Percentiles rank a stretch among this genome's conserved stretches.
Conservation (phyloP, 2,329 filamentous ascomycete species). For the Diaporthe sp. region DNA sequence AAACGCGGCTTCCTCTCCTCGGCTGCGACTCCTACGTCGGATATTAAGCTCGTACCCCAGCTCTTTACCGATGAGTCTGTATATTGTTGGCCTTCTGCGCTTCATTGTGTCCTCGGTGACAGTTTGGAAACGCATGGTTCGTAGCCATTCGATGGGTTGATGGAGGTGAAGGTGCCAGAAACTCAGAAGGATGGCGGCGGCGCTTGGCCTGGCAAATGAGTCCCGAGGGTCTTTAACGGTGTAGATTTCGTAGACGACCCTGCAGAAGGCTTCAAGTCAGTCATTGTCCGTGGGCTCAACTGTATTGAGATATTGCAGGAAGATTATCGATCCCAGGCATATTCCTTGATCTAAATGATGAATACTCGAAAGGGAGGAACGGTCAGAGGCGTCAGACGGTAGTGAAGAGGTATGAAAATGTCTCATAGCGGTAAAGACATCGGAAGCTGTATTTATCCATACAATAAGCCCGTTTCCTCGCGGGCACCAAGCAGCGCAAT, state of each 20-base stretch:
- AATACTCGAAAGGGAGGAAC: no score
- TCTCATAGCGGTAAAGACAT: no score
- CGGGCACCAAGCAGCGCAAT: no score
- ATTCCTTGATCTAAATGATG: no score
- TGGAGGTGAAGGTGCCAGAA: neutral
- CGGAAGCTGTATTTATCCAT: no score
- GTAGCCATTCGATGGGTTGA: neutral
- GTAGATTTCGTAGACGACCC: neutral
- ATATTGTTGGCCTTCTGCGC: neutral
- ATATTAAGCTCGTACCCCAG: neutral
- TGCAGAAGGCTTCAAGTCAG: neutral
- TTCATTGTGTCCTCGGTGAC: neutral
- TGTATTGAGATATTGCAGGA: no score
- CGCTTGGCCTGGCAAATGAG: neutral
- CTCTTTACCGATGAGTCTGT: accelerated
- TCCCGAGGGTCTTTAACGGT: neutral
- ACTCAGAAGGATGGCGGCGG: neutral
- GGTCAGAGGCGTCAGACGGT: no score
- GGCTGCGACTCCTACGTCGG: neutral
- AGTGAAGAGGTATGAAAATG: no score
- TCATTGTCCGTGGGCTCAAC: neutral
- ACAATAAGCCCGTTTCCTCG: no score
- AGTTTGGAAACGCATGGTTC: neutral
- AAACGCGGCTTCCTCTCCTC: neutral
- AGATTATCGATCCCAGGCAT: no score